Base-by-base conservation (phyloP, 768 basidiomycete species). In the Megacollybia marginata region DNA sequence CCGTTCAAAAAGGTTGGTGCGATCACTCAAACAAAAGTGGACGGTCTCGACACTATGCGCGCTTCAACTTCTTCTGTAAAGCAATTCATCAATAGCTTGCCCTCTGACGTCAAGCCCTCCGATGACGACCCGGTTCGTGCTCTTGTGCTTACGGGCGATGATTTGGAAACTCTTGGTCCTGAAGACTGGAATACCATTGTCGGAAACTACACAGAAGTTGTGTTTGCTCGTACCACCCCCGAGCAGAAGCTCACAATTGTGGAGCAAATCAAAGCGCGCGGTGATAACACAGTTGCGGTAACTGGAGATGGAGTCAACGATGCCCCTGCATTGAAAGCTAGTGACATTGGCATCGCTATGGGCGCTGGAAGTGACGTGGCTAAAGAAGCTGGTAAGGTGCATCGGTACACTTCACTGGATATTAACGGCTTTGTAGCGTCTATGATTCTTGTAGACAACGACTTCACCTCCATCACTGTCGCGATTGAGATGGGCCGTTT, bases 401-500 rank as follows among this genome's bases (percentile, higher is more conserved):
- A 28, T 28, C 23, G 23, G 23, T n/a, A n/a, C n/a, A n/a, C n/a
- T n/a, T n/a, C n/a, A n/a, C 23, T 28, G 23, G 23, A 28, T 28
- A 28, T 3, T 28, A 28, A 28, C 23, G 23, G 23, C 6, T 28
- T 28, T 28, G 4, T 28, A 28, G 23, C 23, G 2, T 2, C 23
- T 56, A 64, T 82, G 19, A 78, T 82, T 0, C 64, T 82, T 42
- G 75, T 74, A 42, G 78, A 83, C 56, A 79, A 81, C 58, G 79
- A 81, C 62, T 81, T 83, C 57, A 73, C 77, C 38, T 79, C 78
- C n/a, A 81, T 83, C 54, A 70, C 72, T n/a, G 71, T 75, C 47
- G 79, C 79, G 2, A 71, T 80, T 55, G 63, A 69, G 49, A 76
- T 79, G 61, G 80, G 79, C 35, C 73, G 80, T 48, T 71, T 75